These are phyloP conservation scores for Saturnispora dispora DNA, from an alignment of 805 yeast genomes.

Conservation along the genomic window DNA sequence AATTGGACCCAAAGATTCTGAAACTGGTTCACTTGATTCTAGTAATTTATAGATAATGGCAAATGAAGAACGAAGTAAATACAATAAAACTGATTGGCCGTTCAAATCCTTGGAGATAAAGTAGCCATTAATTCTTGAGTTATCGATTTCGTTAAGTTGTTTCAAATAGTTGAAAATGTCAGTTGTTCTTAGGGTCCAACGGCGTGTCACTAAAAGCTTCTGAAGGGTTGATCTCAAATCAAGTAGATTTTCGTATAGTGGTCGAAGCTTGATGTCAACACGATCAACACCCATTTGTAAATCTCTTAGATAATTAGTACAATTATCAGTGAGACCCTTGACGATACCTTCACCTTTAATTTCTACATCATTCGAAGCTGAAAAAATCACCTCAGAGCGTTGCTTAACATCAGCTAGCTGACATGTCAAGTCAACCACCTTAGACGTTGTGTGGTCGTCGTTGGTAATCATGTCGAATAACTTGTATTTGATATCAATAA, in stretches of 20 bases:
- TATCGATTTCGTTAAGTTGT: slow-evolving; percentile 64
- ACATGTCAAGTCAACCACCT: slow-evolving; percentile 12
- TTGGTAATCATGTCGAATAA: slow-evolving; percentile 46
- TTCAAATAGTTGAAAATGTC: slow-evolving; percentile 82
- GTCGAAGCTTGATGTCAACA: slow-evolving; percentile 43
- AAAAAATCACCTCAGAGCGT: slow-evolving; percentile 15
- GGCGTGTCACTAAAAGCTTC: slow-evolving; percentile 77
- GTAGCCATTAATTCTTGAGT: slow-evolving; percentile 52
- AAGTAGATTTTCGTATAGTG: slow-evolving; percentile 54
- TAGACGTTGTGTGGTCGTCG: slow-evolving; percentile 19
- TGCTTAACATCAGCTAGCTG: slow-evolving; percentile 19
- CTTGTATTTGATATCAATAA: slow-evolving; percentile 56
- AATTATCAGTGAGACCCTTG: slow-evolving; percentile 75
- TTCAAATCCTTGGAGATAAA: slow-evolving; percentile 35
- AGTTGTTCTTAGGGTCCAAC: slow-evolving; percentile 97
- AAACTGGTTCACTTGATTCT: slow-evolving; percentile 90
- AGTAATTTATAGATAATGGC: slow-evolving; percentile 81
- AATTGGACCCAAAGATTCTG: slow-evolving; percentile 86
- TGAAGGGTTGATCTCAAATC: slow-evolving; percentile 67
- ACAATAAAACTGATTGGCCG: slow-evolving; percentile 58
- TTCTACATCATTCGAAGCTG: slow-evolving; percentile 17
- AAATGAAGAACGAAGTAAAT: slow-evolving; percentile 81
- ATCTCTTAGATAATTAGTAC: slow-evolving; percentile 67
- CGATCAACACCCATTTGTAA: slow-evolving; percentile 39
- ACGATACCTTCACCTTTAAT: slow-evolving; percentile 38